Conservation (phyloP, 176 grass and related monocot genomes). For the Hordeum vulgare region MorexV3_pseudomolecules_assembly NC_058523.1:382998907-382999406, state of each 20-base stretch:
- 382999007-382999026: background rate
- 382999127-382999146: background rate
- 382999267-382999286: background rate
- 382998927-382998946: background rate
- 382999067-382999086: background rate
- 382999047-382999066: background rate
- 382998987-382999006: background rate
- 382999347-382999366: background rate
- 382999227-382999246: background rate
- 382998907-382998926: background rate
- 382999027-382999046: background rate
- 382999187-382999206: background rate
- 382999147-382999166: background rate
- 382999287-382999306: background rate
- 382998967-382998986: background rate
- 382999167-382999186: slow-evolving; percentile 3
- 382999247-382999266: slow-evolving; percentile 2
- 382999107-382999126: background rate
- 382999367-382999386: background rate
- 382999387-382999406: background rate
- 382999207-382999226: background rate
- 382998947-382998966: background rate
- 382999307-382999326: background rate
- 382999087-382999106: background rate
- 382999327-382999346: background rate